Evolutionary conservation across 257 asterid genomes (phyloP).

Genomic region (Fraxinus excelsior): DNA sequence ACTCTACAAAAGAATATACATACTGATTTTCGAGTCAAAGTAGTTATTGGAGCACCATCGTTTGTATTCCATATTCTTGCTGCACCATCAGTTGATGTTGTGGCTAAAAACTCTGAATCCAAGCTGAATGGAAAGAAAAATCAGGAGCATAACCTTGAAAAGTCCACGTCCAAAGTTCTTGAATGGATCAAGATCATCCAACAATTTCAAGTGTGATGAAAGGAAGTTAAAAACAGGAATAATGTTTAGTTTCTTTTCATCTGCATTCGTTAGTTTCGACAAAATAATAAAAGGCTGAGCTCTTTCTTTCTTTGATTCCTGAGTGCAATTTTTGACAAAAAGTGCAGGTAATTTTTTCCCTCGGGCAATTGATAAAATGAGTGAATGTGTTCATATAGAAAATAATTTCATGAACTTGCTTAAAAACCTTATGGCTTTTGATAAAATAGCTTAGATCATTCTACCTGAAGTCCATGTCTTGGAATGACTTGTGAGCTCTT

Average conservation of each 20-base stretch:
- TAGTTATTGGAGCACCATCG: constrained; percentile 79
- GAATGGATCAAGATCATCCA: constrained; percentile 13
- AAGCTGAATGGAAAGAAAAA: constrained; percentile 54
- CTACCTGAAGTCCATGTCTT: constrained; percentile 96
- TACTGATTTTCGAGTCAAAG: constrained; percentile 77
- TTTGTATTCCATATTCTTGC: constrained; percentile 91
- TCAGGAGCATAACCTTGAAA: constrained; percentile 23
- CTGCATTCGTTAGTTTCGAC: not conserved
- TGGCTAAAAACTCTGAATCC: constrained; percentile 90
- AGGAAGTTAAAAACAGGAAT: not conserved
- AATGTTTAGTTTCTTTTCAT: constrained; percentile 2
- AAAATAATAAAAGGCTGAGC: not conserved
- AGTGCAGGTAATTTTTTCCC: not conserved
- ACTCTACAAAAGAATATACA: constrained; percentile 28
- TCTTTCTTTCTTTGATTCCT: not conserved
- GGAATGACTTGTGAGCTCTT: constrained; percentile 94
- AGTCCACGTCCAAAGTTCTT: constrained; percentile 9
- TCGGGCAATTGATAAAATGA: not conserved
- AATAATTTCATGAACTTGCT: constrained; percentile 2
- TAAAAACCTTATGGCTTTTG: not conserved
- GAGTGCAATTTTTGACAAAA: not conserved
- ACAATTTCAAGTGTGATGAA: constrained; percentile 12
- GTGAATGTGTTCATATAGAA: not conserved
- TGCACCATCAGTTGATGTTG: constrained; percentile 93
- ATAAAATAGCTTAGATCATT: constrained; percentile 14